Evolutionary conservation across 352 stramenopile species (phyloP).

Genomic region (Pythium diclinum): DNA sequence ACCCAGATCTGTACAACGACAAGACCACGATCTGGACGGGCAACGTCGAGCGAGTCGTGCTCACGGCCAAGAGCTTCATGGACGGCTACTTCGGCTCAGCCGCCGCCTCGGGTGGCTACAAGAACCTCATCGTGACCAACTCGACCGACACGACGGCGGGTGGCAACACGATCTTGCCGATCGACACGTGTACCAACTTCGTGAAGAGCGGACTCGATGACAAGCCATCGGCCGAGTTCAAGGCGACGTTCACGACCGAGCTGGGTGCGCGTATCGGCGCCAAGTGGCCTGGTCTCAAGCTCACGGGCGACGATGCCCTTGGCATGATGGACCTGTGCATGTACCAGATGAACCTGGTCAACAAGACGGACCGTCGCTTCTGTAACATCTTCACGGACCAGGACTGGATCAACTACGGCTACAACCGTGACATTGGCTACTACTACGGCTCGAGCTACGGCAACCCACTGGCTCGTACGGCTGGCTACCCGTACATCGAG

Average conservation of each 20-base stretch:
- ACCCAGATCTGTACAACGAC: conserved; percentile 37
- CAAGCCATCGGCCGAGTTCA: conserved; percentile 11
- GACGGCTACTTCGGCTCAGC: conserved; percentile 39
- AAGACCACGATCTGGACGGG: conserved; percentile 44
- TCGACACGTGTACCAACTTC: conserved; percentile 50
- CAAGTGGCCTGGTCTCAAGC: conserved; percentile 39
- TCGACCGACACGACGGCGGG: conserved; percentile 38
- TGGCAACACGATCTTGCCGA: conserved; percentile 50
- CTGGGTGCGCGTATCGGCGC: conserved; percentile 30
- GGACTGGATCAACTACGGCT: conserved; percentile 50
- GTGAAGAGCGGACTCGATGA: conserved; percentile 32
- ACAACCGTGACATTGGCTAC: conserved; percentile 55
- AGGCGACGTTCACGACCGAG: conserved; percentile 9
- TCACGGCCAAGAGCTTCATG: conserved; percentile 51
- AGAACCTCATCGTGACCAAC: conserved; percentile 36
- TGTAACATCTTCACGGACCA: conserved; percentile 53
- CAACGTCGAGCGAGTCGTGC: conserved; percentile 49
- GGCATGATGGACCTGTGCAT: conserved; percentile 59
- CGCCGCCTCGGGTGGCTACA: conserved; percentile 29
- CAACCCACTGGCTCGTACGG: conserved; percentile 39
- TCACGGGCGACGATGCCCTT: conserved; percentile 33
- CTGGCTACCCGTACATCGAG: conserved; percentile 41
- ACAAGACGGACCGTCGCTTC: conserved; percentile 40
- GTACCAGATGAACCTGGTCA: conserved; percentile 50
- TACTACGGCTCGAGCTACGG: conserved; percentile 52